Evolutionary conservation across 2,329 filamentous ascomycete species (phyloP).

Genomic region (Fusarium verticillioides): DNA sequence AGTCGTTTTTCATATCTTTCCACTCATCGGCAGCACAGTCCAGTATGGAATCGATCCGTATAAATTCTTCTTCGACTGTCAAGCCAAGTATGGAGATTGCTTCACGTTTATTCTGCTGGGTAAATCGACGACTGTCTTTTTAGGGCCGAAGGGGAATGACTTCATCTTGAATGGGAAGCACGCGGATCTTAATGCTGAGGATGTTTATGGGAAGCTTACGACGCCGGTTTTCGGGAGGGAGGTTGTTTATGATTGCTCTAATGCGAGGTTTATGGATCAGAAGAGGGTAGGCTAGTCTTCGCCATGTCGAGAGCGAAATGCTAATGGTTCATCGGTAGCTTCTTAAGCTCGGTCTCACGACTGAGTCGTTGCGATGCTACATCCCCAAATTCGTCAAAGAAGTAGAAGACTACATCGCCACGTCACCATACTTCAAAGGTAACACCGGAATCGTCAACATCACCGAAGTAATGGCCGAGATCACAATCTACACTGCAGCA

Average conservation of each 20-base stretch:
- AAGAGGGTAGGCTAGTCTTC: constrained; percentile 73
- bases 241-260: constrained; percentile 91
- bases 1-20: constrained; percentile 82
- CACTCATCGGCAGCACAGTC: constrained; percentile 87
- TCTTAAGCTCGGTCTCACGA: constrained; percentile 81
- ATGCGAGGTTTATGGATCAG: constrained; percentile 92
- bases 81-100: constrained; percentile 85
- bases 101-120: constrained; percentile 90
- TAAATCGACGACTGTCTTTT: constrained; percentile 85
- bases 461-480: constrained; percentile 79
- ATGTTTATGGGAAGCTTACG: constrained; percentile 83
- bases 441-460: constrained; percentile 76
- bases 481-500: constrained; percentile 92
- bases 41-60: constrained; percentile 95
- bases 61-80: constrained; percentile 80
- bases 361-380: constrained; percentile 76
- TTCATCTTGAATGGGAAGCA: constrained; percentile 92
- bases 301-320: too few species aligned
- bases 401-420: constrained; percentile 76
- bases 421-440: constrained; percentile 72
- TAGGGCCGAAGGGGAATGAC: constrained; percentile 85
- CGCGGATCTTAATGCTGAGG: constrained; percentile 88
- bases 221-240: constrained; percentile 80
- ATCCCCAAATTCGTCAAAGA: constrained; percentile 82
- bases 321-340: constrained; percentile 59